phyloP scores from a whole-genome alignment of 768 basidiomycete genomes.

The Hydnomerulius pinastri region DNA sequence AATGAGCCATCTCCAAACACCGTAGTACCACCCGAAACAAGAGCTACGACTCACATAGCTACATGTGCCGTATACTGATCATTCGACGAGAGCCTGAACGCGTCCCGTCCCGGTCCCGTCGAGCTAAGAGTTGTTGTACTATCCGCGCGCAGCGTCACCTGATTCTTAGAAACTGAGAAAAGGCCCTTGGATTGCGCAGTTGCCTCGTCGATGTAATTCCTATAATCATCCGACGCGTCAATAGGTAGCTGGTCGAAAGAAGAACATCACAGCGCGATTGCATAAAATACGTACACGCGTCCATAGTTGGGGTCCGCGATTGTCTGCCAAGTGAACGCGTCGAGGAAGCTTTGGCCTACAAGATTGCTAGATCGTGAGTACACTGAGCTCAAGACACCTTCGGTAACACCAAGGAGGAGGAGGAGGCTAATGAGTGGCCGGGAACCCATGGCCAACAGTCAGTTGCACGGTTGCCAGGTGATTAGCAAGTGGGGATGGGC shows the following conservation, averaged over 20 bases:
- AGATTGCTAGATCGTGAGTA: slow-evolving; percentile 49
- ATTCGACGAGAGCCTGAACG: slow-evolving; percentile 35
- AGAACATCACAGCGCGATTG: not conserved
- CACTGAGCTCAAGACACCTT: slow-evolving; percentile 35
- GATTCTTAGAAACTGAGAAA: slow-evolving; percentile 52
- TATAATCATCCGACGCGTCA: slow-evolving; percentile 12
- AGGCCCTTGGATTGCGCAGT: slow-evolving; percentile 60
- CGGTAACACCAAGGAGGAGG: slow-evolving; percentile 7
- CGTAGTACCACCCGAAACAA: not conserved
- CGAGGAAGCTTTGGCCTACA: slow-evolving; percentile 50
- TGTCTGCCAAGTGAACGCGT: slow-evolving; percentile 29
- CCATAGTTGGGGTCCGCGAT: slow-evolving; percentile 32
- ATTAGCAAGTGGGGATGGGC: no score
- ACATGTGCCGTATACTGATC: slow-evolving; percentile 36
- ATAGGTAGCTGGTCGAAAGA: no score
- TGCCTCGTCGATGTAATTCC: slow-evolving; percentile 45
- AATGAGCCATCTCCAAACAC: not conserved
- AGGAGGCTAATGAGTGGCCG: slow-evolving; percentile 1
- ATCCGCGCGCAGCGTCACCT: slow-evolving; percentile 37
- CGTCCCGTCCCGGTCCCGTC: slow-evolving; percentile 36
- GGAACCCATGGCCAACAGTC: slow-evolving; percentile 2
- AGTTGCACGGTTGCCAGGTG: no score
- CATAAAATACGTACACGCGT: slow-evolving; percentile 20
- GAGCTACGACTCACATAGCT: slow-evolving; percentile 22
- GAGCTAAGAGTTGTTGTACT: slow-evolving; percentile 31